Evolutionary conservation across 306 rosid species (phyloP).

Genomic region (Coriaria nepalensis): DNA sequence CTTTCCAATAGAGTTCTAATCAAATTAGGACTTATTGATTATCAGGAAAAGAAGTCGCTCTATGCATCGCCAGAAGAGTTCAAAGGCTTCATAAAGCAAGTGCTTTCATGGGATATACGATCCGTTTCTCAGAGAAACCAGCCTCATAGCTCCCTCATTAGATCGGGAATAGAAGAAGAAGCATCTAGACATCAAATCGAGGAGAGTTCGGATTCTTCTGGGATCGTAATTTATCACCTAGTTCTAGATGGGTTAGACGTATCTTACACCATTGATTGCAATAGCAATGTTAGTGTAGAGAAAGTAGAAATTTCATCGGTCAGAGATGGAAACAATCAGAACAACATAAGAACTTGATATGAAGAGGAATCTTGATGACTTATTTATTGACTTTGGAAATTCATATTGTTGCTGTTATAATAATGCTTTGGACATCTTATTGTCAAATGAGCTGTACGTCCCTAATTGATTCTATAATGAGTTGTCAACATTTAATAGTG

Average conservation of each 20-base stretch:
- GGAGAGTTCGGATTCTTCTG: conserved; percentile 16
- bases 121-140: conserved; percentile 63
- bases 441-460: no score
- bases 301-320: conserved; percentile 28
- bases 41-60: conserved; percentile 58
- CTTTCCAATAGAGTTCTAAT: not conserved
- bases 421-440: no score
- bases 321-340: no score
- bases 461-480: no score
- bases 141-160: conserved; percentile 30
- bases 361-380: no score
- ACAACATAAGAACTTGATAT: no score
- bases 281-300: conserved; percentile 46
- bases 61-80: conserved; percentile 63
- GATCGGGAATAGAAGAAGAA: conserved; percentile 28
- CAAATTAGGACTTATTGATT: not conserved
- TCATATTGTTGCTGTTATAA: no score
- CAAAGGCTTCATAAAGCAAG: conserved; percentile 58
- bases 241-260: conserved; percentile 65
- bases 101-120: conserved; percentile 93
- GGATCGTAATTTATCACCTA: conserved; percentile 46
- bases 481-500: no score
- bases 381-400: no score
- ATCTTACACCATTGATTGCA: conserved; percentile 46
- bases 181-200: conserved; percentile 16